Conservation (phyloP, 1,139 yeast genomes). For the Diutina siamensis region DNA sequence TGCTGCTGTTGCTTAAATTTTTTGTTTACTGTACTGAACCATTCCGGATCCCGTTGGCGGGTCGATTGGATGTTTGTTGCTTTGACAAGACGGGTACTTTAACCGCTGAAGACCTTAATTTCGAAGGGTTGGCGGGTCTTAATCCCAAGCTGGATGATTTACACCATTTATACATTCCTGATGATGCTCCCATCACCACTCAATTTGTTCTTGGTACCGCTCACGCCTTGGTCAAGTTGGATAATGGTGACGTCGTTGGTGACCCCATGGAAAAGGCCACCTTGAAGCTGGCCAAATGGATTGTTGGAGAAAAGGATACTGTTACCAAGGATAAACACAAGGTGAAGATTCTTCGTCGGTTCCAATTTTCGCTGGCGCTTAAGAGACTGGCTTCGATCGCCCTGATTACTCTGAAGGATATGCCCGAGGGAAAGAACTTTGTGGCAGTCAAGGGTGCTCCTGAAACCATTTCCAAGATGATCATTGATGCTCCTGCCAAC, state of each 20-base stretch:
- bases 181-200: constrained; percentile 53
- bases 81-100: constrained; percentile 97
- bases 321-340: constrained; percentile 32
- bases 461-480: constrained; percentile 82
- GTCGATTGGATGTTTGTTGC: constrained; percentile 96
- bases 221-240: constrained; percentile 86
- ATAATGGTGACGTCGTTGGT: constrained; percentile 96
- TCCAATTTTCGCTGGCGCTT: constrained; percentile 92
- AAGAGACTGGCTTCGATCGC: constrained; percentile 93
- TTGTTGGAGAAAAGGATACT: constrained; percentile 56
- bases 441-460: constrained; percentile 99
- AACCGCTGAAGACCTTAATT: constrained; percentile 92
- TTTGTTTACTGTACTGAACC: constrained; percentile 97
- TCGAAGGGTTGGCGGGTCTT: constrained; percentile 93
- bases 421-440: constrained; percentile 39
- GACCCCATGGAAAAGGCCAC: constrained; percentile 99
- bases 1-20: constrained; percentile 76
- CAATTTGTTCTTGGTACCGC: constrained; percentile 82
- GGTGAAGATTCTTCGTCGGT: constrained; percentile 70
- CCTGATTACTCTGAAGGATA: constrained; percentile 27
- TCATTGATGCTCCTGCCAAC: constrained; percentile 56
- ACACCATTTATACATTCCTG: constrained; percentile 38
- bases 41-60: constrained; percentile 94
- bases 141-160: constrained; percentile 30
- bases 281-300: constrained; percentile 79